Base-by-base conservation (phyloP, 768 basidiomycete species). In the Bullera alba region DNA sequence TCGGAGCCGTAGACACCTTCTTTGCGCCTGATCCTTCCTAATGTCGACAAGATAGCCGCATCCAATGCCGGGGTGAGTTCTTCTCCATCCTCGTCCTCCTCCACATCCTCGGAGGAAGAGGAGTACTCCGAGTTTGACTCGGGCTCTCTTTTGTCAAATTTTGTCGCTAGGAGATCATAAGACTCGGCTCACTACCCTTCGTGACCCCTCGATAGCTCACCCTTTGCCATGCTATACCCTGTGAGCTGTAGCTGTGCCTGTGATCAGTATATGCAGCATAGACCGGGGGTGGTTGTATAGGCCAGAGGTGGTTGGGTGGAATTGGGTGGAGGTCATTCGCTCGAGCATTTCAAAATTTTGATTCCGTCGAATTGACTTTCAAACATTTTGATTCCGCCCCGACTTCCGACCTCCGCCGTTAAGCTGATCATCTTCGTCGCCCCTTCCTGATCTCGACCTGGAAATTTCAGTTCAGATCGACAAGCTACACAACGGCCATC, bases 61-160 rank as follows among this genome's bases (percentile, higher is more conserved):
- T 96, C 93, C 43, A 96, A 81, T 0, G 83, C 84, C 3, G 91
- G 90, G 0, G 92, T 97, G 44, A 97, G 80, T 69, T 96, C 87
- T 60, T 89, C 88, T 14, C 91, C 95, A 50, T 93, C 86, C 65
- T 91, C 87, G 68, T 97, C 92, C 67, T 97, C 92, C 1, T 81
- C 81, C 61, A 89, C 87, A 36, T 81, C 66, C 28, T 48, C 45
- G 1, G 54, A 56, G 15, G 60, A 58, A 36, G 59, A 58, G 3
- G 63, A 60, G 0, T 83, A 85, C 63, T 85, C 84, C 5, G 75
- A 73, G 6, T 78, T 77, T 3, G 67, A 68, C 15, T 42, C 32
- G 32, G 8, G 10, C 10, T 34, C 32, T 34, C 8, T 8, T 34
- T 34, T 34, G 32, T 34, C n/a, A n/a, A 8, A 34, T 8, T 34